A percentile compares a stretch with the other conserved stretches of the same genome.
Conservation (phyloP, 1,284 basidiomycete species). For the Austroboletus novae-zelandiae region DNA sequence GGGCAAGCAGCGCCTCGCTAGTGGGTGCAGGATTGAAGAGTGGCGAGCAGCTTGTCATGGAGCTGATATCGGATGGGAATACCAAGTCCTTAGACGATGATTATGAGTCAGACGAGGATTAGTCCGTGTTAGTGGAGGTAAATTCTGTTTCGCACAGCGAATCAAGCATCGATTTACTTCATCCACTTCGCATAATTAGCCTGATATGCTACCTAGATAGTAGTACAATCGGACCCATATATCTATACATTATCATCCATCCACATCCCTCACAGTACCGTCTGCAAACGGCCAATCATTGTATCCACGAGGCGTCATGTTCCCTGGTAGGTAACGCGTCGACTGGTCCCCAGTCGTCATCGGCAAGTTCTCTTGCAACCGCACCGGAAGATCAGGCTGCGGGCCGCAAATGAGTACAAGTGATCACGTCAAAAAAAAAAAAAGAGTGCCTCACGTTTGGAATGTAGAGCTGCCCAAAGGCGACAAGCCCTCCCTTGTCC, state of each 20-base stretch:
- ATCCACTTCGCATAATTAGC: too few species aligned
- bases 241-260: not conserved
- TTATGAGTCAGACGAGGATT: slow-evolving; percentile 50
- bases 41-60: slow-evolving; percentile 72
- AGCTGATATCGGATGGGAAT: slow-evolving; percentile 37
- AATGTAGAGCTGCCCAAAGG: slow-evolving; percentile 42
- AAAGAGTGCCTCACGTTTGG: slow-evolving; percentile 15
- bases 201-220: too few species aligned
- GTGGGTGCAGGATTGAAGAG: slow-evolving; percentile 54
- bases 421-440: not conserved
- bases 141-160: too few species aligned
- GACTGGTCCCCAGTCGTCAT: slow-evolving; percentile 16
- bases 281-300: slow-evolving; percentile 28
- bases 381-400: slow-evolving; percentile 44
- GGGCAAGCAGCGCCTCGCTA: slow-evolving; percentile 43
- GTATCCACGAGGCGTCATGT: slow-evolving; percentile 21
- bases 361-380: slow-evolving; percentile 22
- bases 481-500: slow-evolving; percentile 35
- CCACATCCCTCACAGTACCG: not conserved
- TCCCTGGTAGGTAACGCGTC: slow-evolving; percentile 17
- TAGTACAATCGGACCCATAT: too few species aligned
- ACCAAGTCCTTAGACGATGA: slow-evolving; percentile 42
- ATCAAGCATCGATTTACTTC: too few species aligned
- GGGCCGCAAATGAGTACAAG: not conserved
- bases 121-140: too few species aligned